Evolutionary conservation across 2,329 filamentous ascomycete species (phyloP), one percentile per base, ranked within the genome.

Genomic region (Colletotrichum siamense): DNA sequence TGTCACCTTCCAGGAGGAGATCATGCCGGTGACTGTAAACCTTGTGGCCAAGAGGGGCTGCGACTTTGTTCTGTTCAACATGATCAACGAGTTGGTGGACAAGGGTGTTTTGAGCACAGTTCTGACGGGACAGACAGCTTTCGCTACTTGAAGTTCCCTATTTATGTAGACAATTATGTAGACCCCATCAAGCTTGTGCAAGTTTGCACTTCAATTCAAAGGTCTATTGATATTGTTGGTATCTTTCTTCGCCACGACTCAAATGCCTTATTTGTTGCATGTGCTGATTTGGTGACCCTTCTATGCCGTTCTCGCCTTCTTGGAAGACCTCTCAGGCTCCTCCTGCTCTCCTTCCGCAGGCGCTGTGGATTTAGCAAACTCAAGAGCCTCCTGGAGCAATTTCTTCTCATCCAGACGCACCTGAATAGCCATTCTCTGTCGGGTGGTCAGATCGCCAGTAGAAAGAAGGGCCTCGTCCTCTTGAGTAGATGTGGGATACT

Each of bases 361-460:
- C 22, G 67, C 67, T 26, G 72, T 72, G 24, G 86, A 76, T 26
- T 69, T 30, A 30, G 55, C 82, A 78, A 82, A 84, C 64, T 84
- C 78, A 10, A 76, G 74, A 2, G 92, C 87, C 80, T 92, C 88
- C 71, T 87, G 84, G 28, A 96, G 81, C 8, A 96, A 86, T 79
- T 89, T 88, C 83, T 95, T 95, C 84, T 96, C 95, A 16, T 94
- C 95, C 4, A 93, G 84, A 75, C 95, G 90, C 44, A 96, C 93
- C 67, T 90, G 86, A 26, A 92, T 81, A 0, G 94, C 94, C 92
- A 94, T 94, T 59, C 84, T 86, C 16, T 83, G 82, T 66, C 89
- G 85, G 34, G 85, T 79, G 5, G 77, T 77, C 8, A 87, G 73
- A 16, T 78, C 78, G 7, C 79, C 76, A 3, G 73, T 73, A 13